Base-by-base conservation (phyloP, 1,284 basidiomycete genomes). In the Moesziomyces sp. region DNA sequence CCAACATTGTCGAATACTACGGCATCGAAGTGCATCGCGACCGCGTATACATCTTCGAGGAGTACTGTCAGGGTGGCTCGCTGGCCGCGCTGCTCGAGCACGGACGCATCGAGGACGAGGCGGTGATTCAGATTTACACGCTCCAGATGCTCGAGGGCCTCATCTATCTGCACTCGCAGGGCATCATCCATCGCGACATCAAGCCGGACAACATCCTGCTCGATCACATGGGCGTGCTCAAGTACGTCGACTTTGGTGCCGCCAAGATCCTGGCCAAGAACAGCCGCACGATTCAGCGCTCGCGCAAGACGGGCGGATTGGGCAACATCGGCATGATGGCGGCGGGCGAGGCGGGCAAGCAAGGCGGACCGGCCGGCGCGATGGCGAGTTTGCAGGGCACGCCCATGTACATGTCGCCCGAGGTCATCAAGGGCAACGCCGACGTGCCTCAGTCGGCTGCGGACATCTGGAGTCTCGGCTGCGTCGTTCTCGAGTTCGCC, bases 341-440 rank as follows among this genome's bases (percentile, higher is more conserved):
- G 24, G 52, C 46, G 14, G 87, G 86, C 50, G 84, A 88, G 9
- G 89, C 88, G 16, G 79, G 76, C 47, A 82, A 46, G 80, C 76
- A 75, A 10, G 78, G 70, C 13, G 74, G 76, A 11, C 70, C 72
- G 0, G 79, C 82, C 0, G 86, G 83, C 3, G 86, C 85, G 24
- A 92, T 92, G 85, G 92, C 92, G 13, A 74, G 69, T 52, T 52
- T 83, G 58, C 97, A 96, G 2, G 97, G 97, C 14, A 99, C 97
- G 19, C 97, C 97, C 0, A 99, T 99, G 96, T 99, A 99, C 86
- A 97, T 99, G 93, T 96, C 94, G 11, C 97, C 97, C 1, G 97
- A 99, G 84, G 91, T 98, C 51, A 99, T 99, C 87, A 94, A 97
- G 86, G 89, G 91, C 18, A 85, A 85, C 21, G 62, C 80, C 19